These are phyloP conservation scores for Bruguiera gymnorhiza DNA, from an alignment of 345 rosid species.

Conservation along the genomic window DNA sequence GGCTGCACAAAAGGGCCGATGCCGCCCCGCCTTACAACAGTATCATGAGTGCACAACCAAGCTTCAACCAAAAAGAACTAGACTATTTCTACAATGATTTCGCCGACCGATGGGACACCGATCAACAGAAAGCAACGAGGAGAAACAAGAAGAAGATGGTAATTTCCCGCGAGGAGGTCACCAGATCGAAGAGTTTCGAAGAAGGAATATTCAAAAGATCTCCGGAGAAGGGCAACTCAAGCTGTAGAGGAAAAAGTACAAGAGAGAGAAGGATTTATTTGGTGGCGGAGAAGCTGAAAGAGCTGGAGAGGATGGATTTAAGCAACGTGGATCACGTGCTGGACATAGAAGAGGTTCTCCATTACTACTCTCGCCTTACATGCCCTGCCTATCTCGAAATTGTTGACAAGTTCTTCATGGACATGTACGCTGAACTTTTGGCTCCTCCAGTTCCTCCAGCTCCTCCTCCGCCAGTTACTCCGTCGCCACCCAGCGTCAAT, in stretches of 20 bases:
- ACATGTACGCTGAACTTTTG: slow-evolving; percentile 50
- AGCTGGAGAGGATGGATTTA: slow-evolving; percentile 61
- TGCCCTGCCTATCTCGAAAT: slow-evolving; percentile 68
- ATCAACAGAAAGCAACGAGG: slow-evolving; percentile 10
- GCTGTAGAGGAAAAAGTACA: slow-evolving; percentile 7
- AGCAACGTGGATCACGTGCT: slow-evolving; percentile 55
- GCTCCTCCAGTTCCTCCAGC: slow-evolving; percentile 3
- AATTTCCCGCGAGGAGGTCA: background rate
- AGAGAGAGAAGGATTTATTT: slow-evolving; percentile 34
- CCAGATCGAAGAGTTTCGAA: slow-evolving; percentile 1
- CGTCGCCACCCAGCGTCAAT: slow-evolving; percentile 14
- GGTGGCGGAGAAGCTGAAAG: slow-evolving; percentile 54
- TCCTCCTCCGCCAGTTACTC: background rate
- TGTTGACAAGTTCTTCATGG: slow-evolving; percentile 68
- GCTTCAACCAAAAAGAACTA: slow-evolving; percentile 23
- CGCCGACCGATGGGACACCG: slow-evolving; percentile 29
- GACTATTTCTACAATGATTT: slow-evolving; percentile 39
- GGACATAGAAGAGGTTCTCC: slow-evolving; percentile 69
- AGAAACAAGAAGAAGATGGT: slow-evolving; percentile 18
- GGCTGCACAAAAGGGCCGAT: slow-evolving; percentile 43
- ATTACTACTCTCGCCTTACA: slow-evolving; percentile 71
- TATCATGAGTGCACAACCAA: slow-evolving; percentile 14
- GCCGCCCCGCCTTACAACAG: slow-evolving; percentile 20
- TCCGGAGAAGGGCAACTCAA: slow-evolving; percentile 12
- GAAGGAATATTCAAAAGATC: background rate